phyloP scores from a whole-genome alignment of 805 yeast genomes.

The Kregervanrija fluxuum region DNA sequence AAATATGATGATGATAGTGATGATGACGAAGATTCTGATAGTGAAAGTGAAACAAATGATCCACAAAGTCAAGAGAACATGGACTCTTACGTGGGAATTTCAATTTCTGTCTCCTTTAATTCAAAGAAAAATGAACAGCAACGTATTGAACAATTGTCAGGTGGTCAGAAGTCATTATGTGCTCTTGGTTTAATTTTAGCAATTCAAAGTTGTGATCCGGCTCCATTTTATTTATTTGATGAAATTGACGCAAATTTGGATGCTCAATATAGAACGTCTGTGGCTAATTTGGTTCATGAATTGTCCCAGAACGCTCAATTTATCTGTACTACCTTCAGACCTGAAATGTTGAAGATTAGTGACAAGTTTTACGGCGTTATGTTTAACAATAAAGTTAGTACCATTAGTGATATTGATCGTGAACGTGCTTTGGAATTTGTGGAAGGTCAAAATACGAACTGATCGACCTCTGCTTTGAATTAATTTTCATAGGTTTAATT shows the following conservation, averaged over 20 bases:
- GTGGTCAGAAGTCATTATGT: conserved; percentile 96
- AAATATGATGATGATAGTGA: conserved; percentile 16
- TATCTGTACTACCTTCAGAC: conserved; percentile 92
- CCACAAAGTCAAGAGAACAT: conserved; percentile 20
- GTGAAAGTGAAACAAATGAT: conserved; percentile 12
- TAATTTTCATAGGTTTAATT: no score
- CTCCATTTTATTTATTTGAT: conserved; percentile 93
- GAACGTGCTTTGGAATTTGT: conserved; percentile 79
- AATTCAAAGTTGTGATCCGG: conserved; percentile 92
- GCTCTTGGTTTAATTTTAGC: conserved; percentile 92
- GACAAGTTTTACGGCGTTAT: conserved; percentile 83
- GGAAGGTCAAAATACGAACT: conserved; percentile 46
- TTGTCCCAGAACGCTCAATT: conserved; percentile 74
- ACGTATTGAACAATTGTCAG: conserved; percentile 84
- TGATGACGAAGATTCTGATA: conserved; percentile 14
- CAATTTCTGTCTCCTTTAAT: conserved; percentile 84
- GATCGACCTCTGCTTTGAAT: conserved; percentile 5
- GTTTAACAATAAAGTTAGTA: conserved; percentile 74
- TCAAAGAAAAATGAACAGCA: conserved; percentile 80
- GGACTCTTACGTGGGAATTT: conserved; percentile 70
- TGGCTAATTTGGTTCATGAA: conserved; percentile 65
- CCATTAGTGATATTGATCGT: conserved; percentile 60
- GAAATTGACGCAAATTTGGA: conserved; percentile 96
- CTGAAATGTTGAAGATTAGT: conserved; percentile 85
- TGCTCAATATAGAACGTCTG: conserved; percentile 82